Conservation (phyloP, 768 basidiomycete species). For the Megacollybia marginata region DNA sequence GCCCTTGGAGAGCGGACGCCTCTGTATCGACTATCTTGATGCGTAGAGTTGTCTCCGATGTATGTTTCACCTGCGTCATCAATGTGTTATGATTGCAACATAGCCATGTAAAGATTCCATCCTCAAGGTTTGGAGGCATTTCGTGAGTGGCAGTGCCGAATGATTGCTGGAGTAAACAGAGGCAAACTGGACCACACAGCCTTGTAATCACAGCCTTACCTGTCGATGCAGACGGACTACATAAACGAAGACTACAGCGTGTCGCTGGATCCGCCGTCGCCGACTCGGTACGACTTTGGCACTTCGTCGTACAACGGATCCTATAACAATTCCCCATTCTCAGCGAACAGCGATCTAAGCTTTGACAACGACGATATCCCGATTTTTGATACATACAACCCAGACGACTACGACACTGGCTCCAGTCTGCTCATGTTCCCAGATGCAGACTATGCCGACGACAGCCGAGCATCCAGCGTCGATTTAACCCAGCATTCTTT, state of each 20-base stretch:
- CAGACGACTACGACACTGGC: constrained; percentile 63
- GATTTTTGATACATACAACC: constrained; percentile 54
- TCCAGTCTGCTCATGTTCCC: constrained; percentile 51
- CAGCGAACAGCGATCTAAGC: constrained; percentile 59
- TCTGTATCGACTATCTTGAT: too few species aligned
- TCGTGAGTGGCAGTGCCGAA: too few species aligned
- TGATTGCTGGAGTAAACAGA: too few species aligned
- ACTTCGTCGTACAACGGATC: constrained; percentile 58
- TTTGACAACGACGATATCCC: constrained; percentile 33
- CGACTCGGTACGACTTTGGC: constrained; percentile 23
- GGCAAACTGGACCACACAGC: too few species aligned
- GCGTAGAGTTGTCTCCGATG: too few species aligned
- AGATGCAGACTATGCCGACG: constrained; percentile 46
- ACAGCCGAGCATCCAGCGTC: constrained; percentile 62
- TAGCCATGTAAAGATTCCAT: too few species aligned
- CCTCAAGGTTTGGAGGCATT: too few species aligned
- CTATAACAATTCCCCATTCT: constrained; percentile 67
- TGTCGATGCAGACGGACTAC: not conserved
- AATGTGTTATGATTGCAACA: too few species aligned
- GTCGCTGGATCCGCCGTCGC: not conserved
- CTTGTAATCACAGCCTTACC: too few species aligned
- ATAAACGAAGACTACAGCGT: not conserved
- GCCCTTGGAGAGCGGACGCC: too few species aligned
- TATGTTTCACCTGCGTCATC: too few species aligned
- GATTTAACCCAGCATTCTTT: constrained; percentile 49